Percentiles rank a stretch among this genome's conserved stretches.
Conservation (phyloP, 805 yeast genomes). For the Schwanniomyces sp. region DNA sequence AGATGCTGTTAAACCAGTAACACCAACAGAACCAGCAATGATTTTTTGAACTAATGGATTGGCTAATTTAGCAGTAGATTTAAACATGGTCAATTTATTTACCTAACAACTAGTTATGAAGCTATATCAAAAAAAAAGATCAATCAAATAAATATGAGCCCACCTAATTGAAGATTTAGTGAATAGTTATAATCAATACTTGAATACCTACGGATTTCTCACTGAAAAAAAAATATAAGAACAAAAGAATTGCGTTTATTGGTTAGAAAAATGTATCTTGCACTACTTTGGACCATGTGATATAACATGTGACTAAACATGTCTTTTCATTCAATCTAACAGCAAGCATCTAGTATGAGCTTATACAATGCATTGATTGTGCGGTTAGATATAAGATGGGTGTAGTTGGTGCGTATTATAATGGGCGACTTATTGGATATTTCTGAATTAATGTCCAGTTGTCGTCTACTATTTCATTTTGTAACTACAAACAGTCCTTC, state of each 20-base stretch:
- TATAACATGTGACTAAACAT: background rate
- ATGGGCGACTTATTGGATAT: too few relatives aligned
- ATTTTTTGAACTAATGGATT: slow-evolving; percentile 43
- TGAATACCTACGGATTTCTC: slow-evolving; percentile 5
- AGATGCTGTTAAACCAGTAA: slow-evolving; percentile 78
- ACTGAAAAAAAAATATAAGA: slow-evolving; percentile 18
- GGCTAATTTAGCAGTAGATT: slow-evolving; percentile 12
- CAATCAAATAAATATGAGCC: slow-evolving; percentile 2
- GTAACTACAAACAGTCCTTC: too few relatives aligned
- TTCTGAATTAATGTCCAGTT: too few relatives aligned
- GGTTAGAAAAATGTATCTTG: slow-evolving; percentile 9
- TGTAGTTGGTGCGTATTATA: too few relatives aligned
- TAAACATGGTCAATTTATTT: slow-evolving; percentile 15
- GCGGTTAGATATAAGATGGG: too few relatives aligned
- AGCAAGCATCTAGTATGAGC: too few relatives aligned
- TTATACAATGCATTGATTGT: too few relatives aligned
- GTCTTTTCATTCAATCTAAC: too few relatives aligned
- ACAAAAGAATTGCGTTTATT: slow-evolving; percentile 21
- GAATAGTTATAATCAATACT: slow-evolving; percentile 1
- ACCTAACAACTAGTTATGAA: slow-evolving; percentile 3
- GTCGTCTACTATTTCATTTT: too few relatives aligned
- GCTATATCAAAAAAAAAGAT: slow-evolving; percentile 1
- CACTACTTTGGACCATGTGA: slow-evolving; percentile 6
- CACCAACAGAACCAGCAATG: slow-evolving; percentile 65
- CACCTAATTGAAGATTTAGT: slow-evolving; percentile 1